Evolutionary conservation across 208 protist genomes (phyloP), one percentile per base, ranked within the genome.

Genomic region (Trypanosoma lewisi): DNA sequence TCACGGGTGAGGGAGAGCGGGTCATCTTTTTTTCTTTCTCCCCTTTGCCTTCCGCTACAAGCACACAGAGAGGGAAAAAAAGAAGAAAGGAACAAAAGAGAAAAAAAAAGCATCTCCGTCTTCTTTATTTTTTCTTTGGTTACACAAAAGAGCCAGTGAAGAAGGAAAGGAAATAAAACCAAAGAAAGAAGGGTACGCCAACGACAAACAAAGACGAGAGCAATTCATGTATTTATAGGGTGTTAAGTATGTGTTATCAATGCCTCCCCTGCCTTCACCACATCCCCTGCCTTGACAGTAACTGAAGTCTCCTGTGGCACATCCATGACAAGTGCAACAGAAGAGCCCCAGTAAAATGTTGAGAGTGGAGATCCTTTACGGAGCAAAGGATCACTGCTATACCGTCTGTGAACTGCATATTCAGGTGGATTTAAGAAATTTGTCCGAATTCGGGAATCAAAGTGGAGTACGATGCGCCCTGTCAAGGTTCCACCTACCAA

Each of bases 331-430:
- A 95, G 44, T 7, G 85, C 85, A 7, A 95, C 84, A n/a, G 89
- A 76, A 31, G 89, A 95, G 27, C 89, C 89, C 86, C 89, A 95
- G 47, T 83, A 71, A 67, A 95, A 95, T 25, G 74, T 80, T 9
- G 80, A 83, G 2, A 95, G 67, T 4, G 44, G 51, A 25, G 58
- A 34, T 1, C 86, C 89, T 39, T 64, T 76, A 17, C 44, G 48
- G n/a, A 85, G 14, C 17, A 75, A 19, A 33, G 79, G 78, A 28
- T 37, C 36, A 36, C 72, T 77, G 12, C 6, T 30, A 63, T 92
- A 92, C 21, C 45, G 45, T 33, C 59, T 59, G 55, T 83, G 74
- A 54, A 95, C 68, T 36, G 85, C 78, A 76, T 93, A 95, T 49
- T 85, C 77, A 6, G 86, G 89, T 17, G 89, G 84, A 45, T 84